These are phyloP conservation scores for Teunomyces stri DNA, from an alignment of 805 yeast species.

Conservation along the genomic window DNA sequence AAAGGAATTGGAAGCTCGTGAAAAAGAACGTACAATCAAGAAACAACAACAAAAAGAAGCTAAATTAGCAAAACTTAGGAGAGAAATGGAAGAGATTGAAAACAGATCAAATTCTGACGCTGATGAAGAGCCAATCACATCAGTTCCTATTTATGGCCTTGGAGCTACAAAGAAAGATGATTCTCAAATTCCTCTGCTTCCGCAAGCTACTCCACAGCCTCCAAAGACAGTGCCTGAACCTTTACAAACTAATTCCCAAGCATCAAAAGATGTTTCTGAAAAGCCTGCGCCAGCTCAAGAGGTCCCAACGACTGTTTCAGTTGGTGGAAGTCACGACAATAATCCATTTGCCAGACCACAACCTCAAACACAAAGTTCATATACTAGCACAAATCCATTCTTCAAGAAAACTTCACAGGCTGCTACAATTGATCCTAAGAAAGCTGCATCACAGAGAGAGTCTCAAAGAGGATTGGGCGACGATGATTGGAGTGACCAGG, in stretches of 20 bases:
- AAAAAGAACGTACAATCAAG: constrained; percentile 43
- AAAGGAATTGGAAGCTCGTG: constrained; percentile 44
- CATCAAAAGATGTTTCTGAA: neutral
- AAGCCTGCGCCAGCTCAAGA: neutral
- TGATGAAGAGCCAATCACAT: constrained; percentile 23
- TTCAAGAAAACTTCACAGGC: constrained; percentile 45
- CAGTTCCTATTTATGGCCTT: constrained; percentile 22
- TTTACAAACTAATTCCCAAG: constrained; percentile 9
- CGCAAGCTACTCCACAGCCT: neutral
- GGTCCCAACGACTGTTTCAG: neutral
- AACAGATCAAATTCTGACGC: constrained; percentile 25
- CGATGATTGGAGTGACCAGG: constrained; percentile 47
- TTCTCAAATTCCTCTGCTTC: constrained; percentile 6
- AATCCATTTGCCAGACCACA: constrained; percentile 49
- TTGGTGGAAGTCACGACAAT: constrained; percentile 30
- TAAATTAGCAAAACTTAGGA: constrained; percentile 53
- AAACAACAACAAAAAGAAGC: constrained; percentile 61
- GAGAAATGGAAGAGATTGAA: constrained; percentile 56
- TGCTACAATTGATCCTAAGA: constrained; percentile 48
- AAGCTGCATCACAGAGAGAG: constrained; percentile 68
- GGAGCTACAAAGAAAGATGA: constrained; percentile 10
- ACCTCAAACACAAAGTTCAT: constrained; percentile 8
- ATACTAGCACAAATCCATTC: constrained; percentile 50
- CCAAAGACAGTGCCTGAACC: constrained; percentile 6
- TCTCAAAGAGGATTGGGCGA: constrained; percentile 59